phyloP scores from a whole-genome alignment of 2,329 filamentous ascomycete species.

The Simplicillium aogashimaense region DNA sequence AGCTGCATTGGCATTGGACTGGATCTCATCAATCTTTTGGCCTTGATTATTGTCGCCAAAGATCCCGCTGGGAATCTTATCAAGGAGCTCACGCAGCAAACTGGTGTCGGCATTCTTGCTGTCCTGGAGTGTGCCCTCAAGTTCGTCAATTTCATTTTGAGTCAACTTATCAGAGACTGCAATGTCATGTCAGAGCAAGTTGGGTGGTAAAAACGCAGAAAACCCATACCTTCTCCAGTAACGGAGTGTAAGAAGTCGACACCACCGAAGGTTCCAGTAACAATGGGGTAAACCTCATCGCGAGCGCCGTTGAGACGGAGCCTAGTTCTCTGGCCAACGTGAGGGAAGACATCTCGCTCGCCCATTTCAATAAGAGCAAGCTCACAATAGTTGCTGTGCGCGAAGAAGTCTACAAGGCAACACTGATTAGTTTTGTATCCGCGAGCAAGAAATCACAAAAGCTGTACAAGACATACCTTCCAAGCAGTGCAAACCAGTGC shows the following conservation, averaged over 20 bases:
- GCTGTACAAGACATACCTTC: conserved; percentile 42
- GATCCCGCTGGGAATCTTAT: conserved; percentile 72
- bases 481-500: conserved; percentile 81
- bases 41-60: conserved; percentile 69
- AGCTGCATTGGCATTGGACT: conserved; percentile 62
- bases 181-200: conserved; percentile 7
- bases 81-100: conserved; percentile 67
- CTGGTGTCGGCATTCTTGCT: conserved; percentile 57
- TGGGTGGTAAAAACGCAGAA: not conserved
- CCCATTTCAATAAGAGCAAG: conserved; percentile 67
- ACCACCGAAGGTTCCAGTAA: conserved; percentile 89
- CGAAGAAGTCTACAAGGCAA: conserved; percentile 46
- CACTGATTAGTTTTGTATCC: not conserved
- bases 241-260: conserved; percentile 92
- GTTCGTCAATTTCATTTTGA: conserved; percentile 81
- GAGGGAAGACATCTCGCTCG: conserved; percentile 80
- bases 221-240: conserved; percentile 47
- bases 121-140: conserved; percentile 71
- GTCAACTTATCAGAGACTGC: conserved; percentile 77
- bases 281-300: conserved; percentile 62
- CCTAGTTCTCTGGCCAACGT: conserved; percentile 68
- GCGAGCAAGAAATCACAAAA: too few species aligned
- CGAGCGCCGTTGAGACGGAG: conserved; percentile 59
- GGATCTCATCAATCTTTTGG: conserved; percentile 67
- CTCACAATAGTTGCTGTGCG: conserved; percentile 85